These are phyloP conservation scores for Kurtzmaniella natalensis DNA, from an alignment of 1,139 yeast species.

Conservation along the genomic window DNA sequence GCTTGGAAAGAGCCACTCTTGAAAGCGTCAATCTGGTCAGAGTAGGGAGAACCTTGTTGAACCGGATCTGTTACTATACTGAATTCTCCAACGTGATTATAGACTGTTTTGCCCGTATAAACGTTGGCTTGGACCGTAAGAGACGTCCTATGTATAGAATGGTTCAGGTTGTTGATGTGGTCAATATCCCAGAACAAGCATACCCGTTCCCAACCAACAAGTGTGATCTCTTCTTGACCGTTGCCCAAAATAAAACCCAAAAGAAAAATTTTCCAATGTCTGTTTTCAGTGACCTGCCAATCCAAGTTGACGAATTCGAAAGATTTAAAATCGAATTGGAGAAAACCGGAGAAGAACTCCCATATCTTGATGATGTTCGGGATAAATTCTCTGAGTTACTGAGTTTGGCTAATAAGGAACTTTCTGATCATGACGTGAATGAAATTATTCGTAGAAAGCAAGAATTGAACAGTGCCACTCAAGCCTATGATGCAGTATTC, in stretches of 20 bases:
- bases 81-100: slow-evolving; percentile 65
- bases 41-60: slow-evolving; percentile 72
- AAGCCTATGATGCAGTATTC: slow-evolving; percentile 68
- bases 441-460: slow-evolving; percentile 70
- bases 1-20: slow-evolving; percentile 35
- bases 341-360: slow-evolving; percentile 56
- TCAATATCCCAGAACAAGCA: slow-evolving; percentile 48
- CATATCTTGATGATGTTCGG: slow-evolving; percentile 63
- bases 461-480: slow-evolving; percentile 51
- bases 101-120: slow-evolving; percentile 79
- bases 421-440: slow-evolving; percentile 75
- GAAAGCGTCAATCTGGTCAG: slow-evolving; percentile 66
- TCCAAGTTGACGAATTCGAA: slow-evolving; percentile 66
- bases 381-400: slow-evolving; percentile 60
- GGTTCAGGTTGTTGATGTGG: slow-evolving; percentile 71
- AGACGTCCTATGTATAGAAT: slow-evolving; percentile 72
- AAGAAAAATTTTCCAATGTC: slow-evolving; percentile 71
- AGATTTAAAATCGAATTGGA: slow-evolving; percentile 60
- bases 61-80: slow-evolving; percentile 76
- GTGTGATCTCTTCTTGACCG: slow-evolving; percentile 59
- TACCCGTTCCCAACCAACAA: slow-evolving; percentile 53
- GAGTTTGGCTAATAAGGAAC: slow-evolving; percentile 56
- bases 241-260: slow-evolving; percentile 63
- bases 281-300: slow-evolving; percentile 72
- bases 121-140: slow-evolving; percentile 67